These are phyloP conservation scores for Calonectria pseudoreteaudii DNA, from an alignment of 2,329 filamentous ascomycete species.

Conservation along the genomic window DNA sequence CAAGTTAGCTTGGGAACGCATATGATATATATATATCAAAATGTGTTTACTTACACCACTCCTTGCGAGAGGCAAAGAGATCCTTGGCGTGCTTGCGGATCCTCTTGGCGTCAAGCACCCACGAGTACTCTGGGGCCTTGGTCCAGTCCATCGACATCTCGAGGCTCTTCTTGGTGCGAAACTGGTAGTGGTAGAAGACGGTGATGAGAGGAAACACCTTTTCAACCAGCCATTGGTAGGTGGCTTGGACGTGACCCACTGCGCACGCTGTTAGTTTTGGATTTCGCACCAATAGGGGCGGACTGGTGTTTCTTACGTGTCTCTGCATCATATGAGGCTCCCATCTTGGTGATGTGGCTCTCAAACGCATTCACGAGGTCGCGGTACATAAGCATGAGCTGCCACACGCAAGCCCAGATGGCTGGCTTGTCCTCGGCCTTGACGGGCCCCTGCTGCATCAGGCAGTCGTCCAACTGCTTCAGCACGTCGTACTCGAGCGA, in stretches of 20 bases:
- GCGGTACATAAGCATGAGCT: conserved; percentile 61
- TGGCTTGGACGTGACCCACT: conserved; percentile 24
- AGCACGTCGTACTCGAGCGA: conserved; percentile 54
- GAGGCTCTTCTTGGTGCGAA: conserved; percentile 54
- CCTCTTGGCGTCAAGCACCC: conserved; percentile 41
- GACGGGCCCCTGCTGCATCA: conserved; percentile 53
- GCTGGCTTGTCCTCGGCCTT: conserved; percentile 54
- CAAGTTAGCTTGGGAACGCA: conserved; percentile 30
- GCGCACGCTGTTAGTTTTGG: conserved; percentile 21
- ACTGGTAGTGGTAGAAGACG: conserved; percentile 56
- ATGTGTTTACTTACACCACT: conserved; percentile 48
- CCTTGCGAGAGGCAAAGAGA: conserved; percentile 49
- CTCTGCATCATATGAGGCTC: conserved; percentile 36
- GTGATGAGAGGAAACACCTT: conserved; percentile 53
- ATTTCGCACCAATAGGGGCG: background rate
- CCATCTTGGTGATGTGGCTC: conserved; percentile 40
- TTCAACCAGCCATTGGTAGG: conserved; percentile 47
- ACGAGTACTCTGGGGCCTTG: conserved; percentile 44
- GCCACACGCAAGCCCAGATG: conserved; percentile 63
- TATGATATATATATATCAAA: too few relatives aligned
- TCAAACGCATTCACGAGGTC: conserved; percentile 52
- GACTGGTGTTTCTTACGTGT: conserved; percentile 32
- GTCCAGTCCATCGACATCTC: conserved; percentile 54
- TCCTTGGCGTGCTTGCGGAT: conserved; percentile 45
- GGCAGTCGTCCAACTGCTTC: conserved; percentile 53